Conservation (phyloP, 495 filamentous ascomycete species). For the Rhypophila decipiens region DNA sequence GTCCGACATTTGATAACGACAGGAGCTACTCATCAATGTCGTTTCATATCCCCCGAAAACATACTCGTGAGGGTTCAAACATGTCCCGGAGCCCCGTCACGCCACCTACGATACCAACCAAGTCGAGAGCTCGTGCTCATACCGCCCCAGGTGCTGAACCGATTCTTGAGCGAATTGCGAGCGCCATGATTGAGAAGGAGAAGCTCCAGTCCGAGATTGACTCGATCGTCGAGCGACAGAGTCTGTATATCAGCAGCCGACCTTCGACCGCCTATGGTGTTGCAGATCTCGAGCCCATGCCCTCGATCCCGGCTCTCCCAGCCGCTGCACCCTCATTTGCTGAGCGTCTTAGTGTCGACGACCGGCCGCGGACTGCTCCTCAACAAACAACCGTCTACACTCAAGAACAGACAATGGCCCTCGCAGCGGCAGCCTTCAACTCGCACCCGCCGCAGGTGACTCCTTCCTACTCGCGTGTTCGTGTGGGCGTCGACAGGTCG, state of each 20-base stretch:
- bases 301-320: constrained; percentile 39
- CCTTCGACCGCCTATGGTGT: constrained; percentile 36
- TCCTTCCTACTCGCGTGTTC: background rate
- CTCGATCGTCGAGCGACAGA: constrained; percentile 46
- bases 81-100: constrained; percentile 11
- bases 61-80: constrained; percentile 23
- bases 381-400: background rate
- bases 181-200: constrained; percentile 46
- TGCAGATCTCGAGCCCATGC: constrained; percentile 36
- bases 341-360: constrained; percentile 37
- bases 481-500: too few species aligned
- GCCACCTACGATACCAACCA: constrained; percentile 19
- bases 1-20: constrained; percentile 29
- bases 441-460: constrained; percentile 9
- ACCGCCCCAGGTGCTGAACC: constrained; percentile 31
- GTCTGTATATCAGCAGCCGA: constrained; percentile 43
- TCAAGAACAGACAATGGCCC: constrained; percentile 11
- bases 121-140: constrained; percentile 25
- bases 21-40: constrained; percentile 43
- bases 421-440: constrained; percentile 13
- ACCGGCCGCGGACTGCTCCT: constrained; percentile 27
- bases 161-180: constrained; percentile 46
- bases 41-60: constrained; percentile 45
- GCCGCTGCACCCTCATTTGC: constrained; percentile 44
- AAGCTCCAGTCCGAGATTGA: constrained; percentile 48